A percentile compares a stretch with the other conserved stretches of the same genome.
Conservation (phyloP, 345 rosid genomes). For the Eucalyptus decipiens region DNA sequence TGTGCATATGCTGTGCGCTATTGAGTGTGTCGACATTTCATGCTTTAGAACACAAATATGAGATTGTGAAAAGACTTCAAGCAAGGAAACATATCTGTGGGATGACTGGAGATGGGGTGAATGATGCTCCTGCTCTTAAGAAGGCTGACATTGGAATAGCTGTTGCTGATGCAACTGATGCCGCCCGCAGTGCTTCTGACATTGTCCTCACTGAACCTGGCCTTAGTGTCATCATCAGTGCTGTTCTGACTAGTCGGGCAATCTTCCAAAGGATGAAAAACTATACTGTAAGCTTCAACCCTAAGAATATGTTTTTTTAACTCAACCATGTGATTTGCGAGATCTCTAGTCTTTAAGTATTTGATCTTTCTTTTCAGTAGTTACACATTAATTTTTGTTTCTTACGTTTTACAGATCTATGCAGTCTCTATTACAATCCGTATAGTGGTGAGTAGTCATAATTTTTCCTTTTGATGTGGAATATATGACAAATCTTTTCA, state of each 20-base stretch:
- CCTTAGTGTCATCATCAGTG: constrained; percentile 95
- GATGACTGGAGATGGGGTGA: constrained; percentile 99
- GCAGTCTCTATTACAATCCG: constrained; percentile 98
- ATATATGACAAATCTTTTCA: not conserved
- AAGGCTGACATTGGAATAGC: constrained; percentile 99
- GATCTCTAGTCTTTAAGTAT: not conserved
- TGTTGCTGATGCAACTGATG: constrained; percentile 99
- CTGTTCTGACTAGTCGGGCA: constrained; percentile 95
- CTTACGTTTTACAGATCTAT: constrained; percentile 57
- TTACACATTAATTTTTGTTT: not conserved
- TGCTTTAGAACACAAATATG: constrained; percentile 83
- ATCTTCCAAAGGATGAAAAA: constrained; percentile 99
- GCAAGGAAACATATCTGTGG: constrained; percentile 98
- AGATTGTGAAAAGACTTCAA: constrained; percentile 93
- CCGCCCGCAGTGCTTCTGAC: constrained; percentile 97
- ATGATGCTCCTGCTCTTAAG: constrained; percentile 99
- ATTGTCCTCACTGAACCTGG: constrained; percentile 97
- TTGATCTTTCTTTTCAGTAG: not conserved
- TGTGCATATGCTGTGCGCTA: not conserved
- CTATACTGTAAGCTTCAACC: constrained; percentile 52
- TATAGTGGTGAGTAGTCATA: constrained; percentile 68
- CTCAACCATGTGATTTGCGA: not conserved
- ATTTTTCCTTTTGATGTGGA: not conserved
- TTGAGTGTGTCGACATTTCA: not conserved
- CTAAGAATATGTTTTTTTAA: not conserved